Conservation (phyloP, 768 basidiomycete species). For the Tulasnella sp. region DNA sequence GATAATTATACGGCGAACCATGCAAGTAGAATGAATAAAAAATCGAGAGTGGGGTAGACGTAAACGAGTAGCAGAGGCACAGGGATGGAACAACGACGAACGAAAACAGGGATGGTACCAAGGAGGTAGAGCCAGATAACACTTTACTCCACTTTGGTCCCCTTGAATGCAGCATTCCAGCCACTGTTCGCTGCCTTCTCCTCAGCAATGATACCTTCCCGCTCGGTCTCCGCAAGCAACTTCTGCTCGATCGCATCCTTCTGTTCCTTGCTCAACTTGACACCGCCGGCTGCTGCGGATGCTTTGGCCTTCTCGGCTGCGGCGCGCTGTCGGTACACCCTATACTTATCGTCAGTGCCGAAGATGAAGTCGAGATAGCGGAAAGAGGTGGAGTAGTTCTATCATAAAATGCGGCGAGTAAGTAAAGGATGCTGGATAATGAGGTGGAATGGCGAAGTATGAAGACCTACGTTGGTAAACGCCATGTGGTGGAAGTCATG, state of each 20-base stretch:
- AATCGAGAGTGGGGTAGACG: too few species aligned
- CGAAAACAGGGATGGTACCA: too few species aligned
- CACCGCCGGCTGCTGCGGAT: conserved; percentile 14
- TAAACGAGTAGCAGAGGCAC: too few species aligned
- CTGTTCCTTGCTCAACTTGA: conserved; percentile 36
- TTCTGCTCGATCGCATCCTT: conserved; percentile 46
- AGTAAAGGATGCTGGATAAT: neutral
- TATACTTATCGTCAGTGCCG: conserved; percentile 88
- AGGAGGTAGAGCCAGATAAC: too few species aligned
- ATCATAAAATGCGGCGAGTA: conserved; percentile 20
- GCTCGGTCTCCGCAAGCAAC: conserved; percentile 59
- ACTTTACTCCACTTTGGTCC: too few species aligned
- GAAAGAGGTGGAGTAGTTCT: conserved; percentile 86
- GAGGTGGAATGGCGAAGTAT: neutral
- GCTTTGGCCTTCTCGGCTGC: conserved; percentile 35
- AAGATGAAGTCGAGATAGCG: conserved; percentile 85
- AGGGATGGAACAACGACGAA: too few species aligned
- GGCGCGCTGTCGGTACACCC: conserved; percentile 60
- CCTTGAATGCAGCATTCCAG: conserved; percentile 4
- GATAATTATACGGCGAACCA: too few species aligned
- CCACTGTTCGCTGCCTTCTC: conserved; percentile 31
- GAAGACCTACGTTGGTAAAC: conserved; percentile 51
- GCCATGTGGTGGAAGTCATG: conserved; percentile 99
- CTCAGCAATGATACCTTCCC: conserved; percentile 62
- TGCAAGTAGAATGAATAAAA: too few species aligned